phyloP scores from a whole-genome alignment of 1,139 yeast genomes.

The Yamadazyma triangularis region DNA sequence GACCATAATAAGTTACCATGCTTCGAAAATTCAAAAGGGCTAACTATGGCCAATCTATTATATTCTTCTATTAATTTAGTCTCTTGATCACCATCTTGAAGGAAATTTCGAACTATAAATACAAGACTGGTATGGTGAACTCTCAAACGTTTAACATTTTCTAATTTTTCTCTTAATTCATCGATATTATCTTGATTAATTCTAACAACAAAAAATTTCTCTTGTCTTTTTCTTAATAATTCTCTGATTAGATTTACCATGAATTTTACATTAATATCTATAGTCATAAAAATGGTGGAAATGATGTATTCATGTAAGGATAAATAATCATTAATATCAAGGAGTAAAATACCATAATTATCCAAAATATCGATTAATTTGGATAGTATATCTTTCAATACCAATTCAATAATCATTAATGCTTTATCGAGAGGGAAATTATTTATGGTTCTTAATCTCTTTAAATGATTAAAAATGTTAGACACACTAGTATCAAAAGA shows the following conservation, averaged over 20 bases:
- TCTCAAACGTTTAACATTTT: slow-evolving; percentile 44
- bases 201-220: slow-evolving; percentile 64
- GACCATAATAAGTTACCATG: slow-evolving; percentile 32
- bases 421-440: slow-evolving; percentile 64
- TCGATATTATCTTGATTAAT: slow-evolving; percentile 44
- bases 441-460: slow-evolving; percentile 50
- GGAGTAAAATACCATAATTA: slow-evolving; percentile 21
- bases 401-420: slow-evolving; percentile 57
- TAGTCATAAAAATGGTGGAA: slow-evolving; percentile 16
- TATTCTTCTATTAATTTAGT: slow-evolving; percentile 27
- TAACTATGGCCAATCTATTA: slow-evolving; percentile 12
- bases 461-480: slow-evolving; percentile 57
- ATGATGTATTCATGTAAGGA: slow-evolving; percentile 14
- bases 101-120: slow-evolving; percentile 29
- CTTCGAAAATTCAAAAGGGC: slow-evolving; percentile 30
- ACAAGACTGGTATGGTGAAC: slow-evolving; percentile 51
- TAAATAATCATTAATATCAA: slow-evolving; percentile 20
- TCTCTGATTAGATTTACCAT: slow-evolving; percentile 61
- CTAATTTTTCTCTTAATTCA: slow-evolving; percentile 43
- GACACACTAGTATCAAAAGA: slow-evolving; percentile 44
- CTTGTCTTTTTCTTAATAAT: slow-evolving; percentile 66
- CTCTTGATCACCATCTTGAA: slow-evolving; percentile 12
- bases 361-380: slow-evolving; percentile 21
- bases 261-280: slow-evolving; percentile 33
- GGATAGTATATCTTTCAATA: slow-evolving; percentile 32